Percentiles rank a stretch among this genome's conserved stretches.
These are phyloP conservation scores for Capsella rubella DNA, from an alignment of 441 rosid species.

Conservation along the genomic window DNA sequence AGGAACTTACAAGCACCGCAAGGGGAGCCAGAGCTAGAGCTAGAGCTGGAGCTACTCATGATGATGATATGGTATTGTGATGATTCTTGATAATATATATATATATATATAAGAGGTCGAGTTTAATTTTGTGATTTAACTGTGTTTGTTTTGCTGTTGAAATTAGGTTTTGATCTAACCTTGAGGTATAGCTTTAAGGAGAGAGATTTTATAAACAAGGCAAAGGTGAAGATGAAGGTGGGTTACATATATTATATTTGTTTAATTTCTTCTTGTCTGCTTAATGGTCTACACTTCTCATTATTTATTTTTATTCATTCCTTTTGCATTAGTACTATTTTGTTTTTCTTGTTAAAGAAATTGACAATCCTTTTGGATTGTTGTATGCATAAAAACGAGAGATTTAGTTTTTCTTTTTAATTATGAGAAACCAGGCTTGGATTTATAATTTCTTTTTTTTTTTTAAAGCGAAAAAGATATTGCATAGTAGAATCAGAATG, in stretches of 20 bases:
- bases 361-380: conserved; percentile 39
- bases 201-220: conserved; percentile 65
- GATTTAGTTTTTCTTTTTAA: background rate
- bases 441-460: background rate
- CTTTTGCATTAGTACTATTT: conserved; percentile 41
- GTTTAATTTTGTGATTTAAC: background rate
- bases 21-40: conserved; percentile 82
- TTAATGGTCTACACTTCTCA: conserved; percentile 75
- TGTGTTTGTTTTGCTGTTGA: conserved; percentile 30
- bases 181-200: conserved; percentile 47
- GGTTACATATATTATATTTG: conserved; percentile 57
- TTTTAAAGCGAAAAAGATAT: background rate
- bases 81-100: background rate
- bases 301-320: conserved; percentile 52
- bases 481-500: conserved; percentile 6
- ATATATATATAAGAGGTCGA: background rate
- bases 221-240: conserved; percentile 63
- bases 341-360: conserved; percentile 36
- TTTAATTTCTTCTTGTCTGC: conserved; percentile 67
- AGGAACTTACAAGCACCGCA: conserved; percentile 99
- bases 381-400: conserved; percentile 19
- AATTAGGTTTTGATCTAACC: conserved; percentile 45
- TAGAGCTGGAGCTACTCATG: conserved; percentile 45
- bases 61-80: conserved; percentile 27
- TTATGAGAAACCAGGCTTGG: conserved; percentile 11